phyloP scores from a whole-genome alignment of 306 rosid species.

The Vigna nakashimae region DNA sequence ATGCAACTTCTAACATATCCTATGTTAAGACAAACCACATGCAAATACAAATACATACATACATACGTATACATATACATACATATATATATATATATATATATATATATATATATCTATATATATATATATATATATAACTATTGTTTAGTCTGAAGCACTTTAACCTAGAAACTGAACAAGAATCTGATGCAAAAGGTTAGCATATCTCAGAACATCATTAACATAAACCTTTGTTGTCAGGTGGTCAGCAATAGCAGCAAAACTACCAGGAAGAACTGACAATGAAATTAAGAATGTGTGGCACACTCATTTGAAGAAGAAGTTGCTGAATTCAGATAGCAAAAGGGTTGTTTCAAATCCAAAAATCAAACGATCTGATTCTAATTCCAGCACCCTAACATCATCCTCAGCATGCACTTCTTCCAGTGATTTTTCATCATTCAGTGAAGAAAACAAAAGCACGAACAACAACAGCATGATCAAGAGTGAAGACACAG shows the following conservation, averaged over 20 bases:
- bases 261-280: conserved; percentile 77
- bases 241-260: conserved; percentile 95
- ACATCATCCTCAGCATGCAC: conserved; percentile 35
- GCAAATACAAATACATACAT: too few species aligned
- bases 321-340: conserved; percentile 47
- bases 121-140: too few species aligned
- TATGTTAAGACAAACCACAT: not conserved
- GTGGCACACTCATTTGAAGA: conserved; percentile 91
- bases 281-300: conserved; percentile 90
- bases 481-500: conserved; percentile 48
- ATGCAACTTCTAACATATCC: conserved; percentile 20
- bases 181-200: too few species aligned
- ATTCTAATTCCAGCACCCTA: conserved; percentile 44
- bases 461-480: not conserved
- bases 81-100: too few species aligned
- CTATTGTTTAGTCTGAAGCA: too few species aligned
- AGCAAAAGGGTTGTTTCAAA: conserved; percentile 28
- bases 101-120: too few species aligned
- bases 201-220: too few species aligned
- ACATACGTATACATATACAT: too few species aligned
- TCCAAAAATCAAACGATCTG: conserved; percentile 31
- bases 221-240: not conserved
- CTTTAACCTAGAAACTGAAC: too few species aligned
- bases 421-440: conserved; percentile 55
- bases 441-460: not conserved